Evolutionary conservation across 129 eudicot species (phyloP), one percentile per base, ranked within the genome.

Genomic region (Centaurea solstitialis): DNA sequence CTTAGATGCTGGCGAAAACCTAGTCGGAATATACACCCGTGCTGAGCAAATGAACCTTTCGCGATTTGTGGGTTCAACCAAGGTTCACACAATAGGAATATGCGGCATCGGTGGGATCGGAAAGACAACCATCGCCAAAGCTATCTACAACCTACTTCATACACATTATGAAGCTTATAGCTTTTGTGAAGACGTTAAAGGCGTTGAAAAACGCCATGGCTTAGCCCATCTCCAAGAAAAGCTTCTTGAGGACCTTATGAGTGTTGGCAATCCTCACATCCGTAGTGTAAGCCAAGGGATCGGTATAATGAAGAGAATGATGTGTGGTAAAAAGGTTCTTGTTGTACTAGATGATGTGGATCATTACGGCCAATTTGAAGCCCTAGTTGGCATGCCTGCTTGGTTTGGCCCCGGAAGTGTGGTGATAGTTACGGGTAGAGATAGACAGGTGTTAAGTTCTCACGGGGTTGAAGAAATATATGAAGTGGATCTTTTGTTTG

Each of bases 91-190:
- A 70, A 68, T 85, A 11, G 86, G 88, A 57, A 81, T 81, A 72
- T 81, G 88, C 33, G 88, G 88, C 3, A 77, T 81, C 57, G 86
- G 88, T 66, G 86, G 86, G 22, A 81, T 81, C 2, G 88, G 88
- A 40, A 85, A 85, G 47, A 81, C 88, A 40, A 77, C 88, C 9
- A 57, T 85, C 9, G 88, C 86, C 22, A 72, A 79, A 66, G 83
- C 88, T 35, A 77, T 85, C 50, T 76, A 35, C 21, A 82, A 81
- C 41, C 40, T 81, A 3, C 59, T 85, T 1, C 79, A 61, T 41
- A 47, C 15, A 28, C 80, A 81, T 53, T 85, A 81, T 9, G 83
- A 85, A 28, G 83, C 80, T 2, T 67, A 45, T 26, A 75, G 88
- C 45, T 85, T 81, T 69, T 70, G 81, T 66, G 83, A 72, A 47